Evolutionary conservation across 331 rosid genomes (phyloP), one percentile per base, ranked within the genome.

Genomic region (Quercus lobata): DNA sequence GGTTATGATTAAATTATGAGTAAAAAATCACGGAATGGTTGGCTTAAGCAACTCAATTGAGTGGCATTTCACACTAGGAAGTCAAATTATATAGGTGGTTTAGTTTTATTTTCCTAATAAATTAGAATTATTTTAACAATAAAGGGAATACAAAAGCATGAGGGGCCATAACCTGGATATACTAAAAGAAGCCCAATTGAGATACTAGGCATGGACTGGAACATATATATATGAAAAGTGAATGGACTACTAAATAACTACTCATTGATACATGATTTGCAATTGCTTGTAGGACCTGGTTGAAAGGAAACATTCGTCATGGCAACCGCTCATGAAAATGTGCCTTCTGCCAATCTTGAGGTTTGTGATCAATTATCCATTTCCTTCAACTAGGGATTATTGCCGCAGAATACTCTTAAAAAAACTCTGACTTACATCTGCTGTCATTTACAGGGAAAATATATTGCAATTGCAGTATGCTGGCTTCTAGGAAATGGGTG

Each of bases 401-500:
- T 18, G 46, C 63, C 25, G 4, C 27, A 15, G 6, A 14, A 14
- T 18, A 4, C 7, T 53, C 56, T 46, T 14, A 57, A 4, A 65
- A 65, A 79, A 41, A 35, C 30, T 79, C 72, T 75, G 44, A 70
- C 74, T 21, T 66, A 9, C 70, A 53, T 63, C 62, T 22, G 81
- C 46, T 74, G 57, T 21, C 29, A 76, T 54, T 68, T 11, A 66
- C 89, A 95, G 98, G 97, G 97, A 29, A 95, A 87, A 74, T 73
- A 22, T 83, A 76, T 74, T 71, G 96, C 97, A 68, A 79, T 83
- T 55, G 29, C 72, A 2, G 87, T 91, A 0, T 95, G 99, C 54
- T 95, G 94, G 94, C 85, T 95, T 89, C 99, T 95, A 72, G 99
- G 99, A 57, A 95, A 86, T 66, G 97, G 99, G 17, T 85, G 92